phyloP scores from a whole-genome alignment of 2,329 filamentous ascomycete genomes.

The Aspergillus melleus region DNA sequence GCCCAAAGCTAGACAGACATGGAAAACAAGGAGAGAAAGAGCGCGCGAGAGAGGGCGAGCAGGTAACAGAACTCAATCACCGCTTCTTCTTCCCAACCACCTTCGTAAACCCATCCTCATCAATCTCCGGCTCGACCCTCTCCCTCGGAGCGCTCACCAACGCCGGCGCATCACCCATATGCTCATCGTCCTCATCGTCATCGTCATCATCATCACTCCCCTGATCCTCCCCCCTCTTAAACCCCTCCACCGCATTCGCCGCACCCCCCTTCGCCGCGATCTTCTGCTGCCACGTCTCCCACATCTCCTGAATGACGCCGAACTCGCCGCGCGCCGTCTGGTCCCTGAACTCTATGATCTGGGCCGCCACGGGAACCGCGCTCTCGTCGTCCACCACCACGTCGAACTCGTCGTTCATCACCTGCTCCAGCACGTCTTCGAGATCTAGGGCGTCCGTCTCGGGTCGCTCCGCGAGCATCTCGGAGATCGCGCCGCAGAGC shows the following conservation, averaged over 20 bases:
- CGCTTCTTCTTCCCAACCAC: slow-evolving; percentile 69
- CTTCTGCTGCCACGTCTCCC: slow-evolving; percentile 45
- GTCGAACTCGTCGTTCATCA: slow-evolving; percentile 96
- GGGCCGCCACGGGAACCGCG: slow-evolving; percentile 68
- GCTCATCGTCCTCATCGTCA: slow-evolving; percentile 61
- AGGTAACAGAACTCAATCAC: slow-evolving; percentile 19
- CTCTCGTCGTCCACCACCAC: slow-evolving; percentile 89
- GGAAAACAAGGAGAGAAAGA: too few species aligned
- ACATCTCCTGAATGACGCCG: slow-evolving; percentile 63
- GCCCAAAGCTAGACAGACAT: too few species aligned
- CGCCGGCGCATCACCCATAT: slow-evolving; percentile 69
- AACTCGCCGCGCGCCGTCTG: slow-evolving; percentile 67
- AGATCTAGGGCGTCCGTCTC: slow-evolving; percentile 74
- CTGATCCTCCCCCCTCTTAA: slow-evolving; percentile 49
- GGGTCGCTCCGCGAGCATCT: slow-evolving; percentile 66
- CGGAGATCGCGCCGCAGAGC: slow-evolving; percentile 85
- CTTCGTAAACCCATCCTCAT: slow-evolving; percentile 79
- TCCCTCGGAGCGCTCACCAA: slow-evolving; percentile 60
- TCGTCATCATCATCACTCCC: slow-evolving; percentile 60
- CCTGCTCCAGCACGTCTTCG: slow-evolving; percentile 80
- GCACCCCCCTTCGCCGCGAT: slow-evolving; percentile 32
- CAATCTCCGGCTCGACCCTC: slow-evolving; percentile 68
- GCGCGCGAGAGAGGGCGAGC: too few species aligned
- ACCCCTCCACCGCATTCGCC: slow-evolving; percentile 30
- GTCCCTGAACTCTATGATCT: slow-evolving; percentile 67